phyloP scores from a whole-genome alignment of 2,329 filamentous ascomycete species.

The Fusarium concolor region DNA sequence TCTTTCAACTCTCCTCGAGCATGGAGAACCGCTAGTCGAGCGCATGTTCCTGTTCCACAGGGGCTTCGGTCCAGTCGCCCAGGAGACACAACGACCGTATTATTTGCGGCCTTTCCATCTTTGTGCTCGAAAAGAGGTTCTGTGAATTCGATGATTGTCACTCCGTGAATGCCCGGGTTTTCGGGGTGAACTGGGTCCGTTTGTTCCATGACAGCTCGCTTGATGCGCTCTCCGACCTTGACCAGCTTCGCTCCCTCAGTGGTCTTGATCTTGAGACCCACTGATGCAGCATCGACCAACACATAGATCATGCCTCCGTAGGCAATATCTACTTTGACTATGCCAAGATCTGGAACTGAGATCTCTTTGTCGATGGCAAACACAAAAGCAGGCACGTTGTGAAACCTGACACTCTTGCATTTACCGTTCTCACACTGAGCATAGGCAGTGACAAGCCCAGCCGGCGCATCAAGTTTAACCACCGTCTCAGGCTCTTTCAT shows the following conservation, averaged over 20 bases:
- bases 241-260: constrained; percentile 18
- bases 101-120: constrained; percentile 15
- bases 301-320: constrained; percentile 40
- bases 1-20: constrained; percentile 23
- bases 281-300: constrained; percentile 25
- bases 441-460: constrained; percentile 30
- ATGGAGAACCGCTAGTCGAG: constrained; percentile 25
- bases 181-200: constrained; percentile 22
- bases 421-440: constrained; percentile 33
- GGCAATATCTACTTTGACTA: constrained; percentile 28
- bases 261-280: constrained; percentile 27
- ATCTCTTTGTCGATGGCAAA: constrained; percentile 29
- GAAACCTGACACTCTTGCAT: constrained; percentile 33
- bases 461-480: constrained; percentile 31
- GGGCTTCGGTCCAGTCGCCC: constrained; percentile 31
- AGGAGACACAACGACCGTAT: constrained; percentile 31
- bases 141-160: constrained; percentile 35
- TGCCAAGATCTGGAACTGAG: constrained; percentile 11
- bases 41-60: constrained; percentile 34
- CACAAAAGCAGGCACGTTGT: constrained; percentile 38
- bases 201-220: constrained; percentile 22
- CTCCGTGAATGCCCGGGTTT: constrained; percentile 24
- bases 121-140: constrained; percentile 12
- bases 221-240: constrained; percentile 33
- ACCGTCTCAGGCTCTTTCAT: constrained; percentile 36